Evolutionary conservation across 257 asterid species (phyloP).

Genomic region (Capsicum chinense): DNA sequence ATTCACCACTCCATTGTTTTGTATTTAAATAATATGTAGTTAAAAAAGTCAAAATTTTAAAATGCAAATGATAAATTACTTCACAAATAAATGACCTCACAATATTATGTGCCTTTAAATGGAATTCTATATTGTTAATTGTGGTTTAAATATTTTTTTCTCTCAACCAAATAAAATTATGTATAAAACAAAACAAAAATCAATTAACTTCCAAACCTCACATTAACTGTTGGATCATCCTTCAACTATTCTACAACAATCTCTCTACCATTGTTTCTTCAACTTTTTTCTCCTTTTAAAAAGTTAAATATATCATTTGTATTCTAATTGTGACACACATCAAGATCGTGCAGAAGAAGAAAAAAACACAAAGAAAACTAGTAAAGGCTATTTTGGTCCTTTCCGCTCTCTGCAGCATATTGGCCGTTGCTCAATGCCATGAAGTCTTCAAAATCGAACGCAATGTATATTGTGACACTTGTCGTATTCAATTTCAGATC

Average conservation of each 20-base stretch:
- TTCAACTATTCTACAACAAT: not conserved
- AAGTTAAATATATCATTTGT: not conserved
- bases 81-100: no score
- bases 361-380: not conserved
- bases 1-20: no score
- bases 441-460: constrained; percentile 25
- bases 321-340: constrained; percentile 18
- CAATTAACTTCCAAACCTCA: not conserved
- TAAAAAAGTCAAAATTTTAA: no score
- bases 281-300: not conserved
- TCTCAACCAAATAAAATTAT: not conserved
- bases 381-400: constrained; percentile 26
- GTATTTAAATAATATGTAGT: no score
- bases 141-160: not conserved
- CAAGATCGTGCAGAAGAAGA: not conserved
- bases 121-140: not conserved
- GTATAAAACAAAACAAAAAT: not conserved
- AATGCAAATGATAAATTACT: no score
- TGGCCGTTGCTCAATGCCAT: constrained; percentile 29
- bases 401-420: constrained; percentile 31
- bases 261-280: not conserved
- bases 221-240: constrained; percentile 6
- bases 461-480: constrained; percentile 32
- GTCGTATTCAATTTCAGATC: constrained; percentile 25
- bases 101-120: not conserved